Base-by-base conservation (phyloP, 805 yeast genomes). In the Starmera quercuum region DNA sequence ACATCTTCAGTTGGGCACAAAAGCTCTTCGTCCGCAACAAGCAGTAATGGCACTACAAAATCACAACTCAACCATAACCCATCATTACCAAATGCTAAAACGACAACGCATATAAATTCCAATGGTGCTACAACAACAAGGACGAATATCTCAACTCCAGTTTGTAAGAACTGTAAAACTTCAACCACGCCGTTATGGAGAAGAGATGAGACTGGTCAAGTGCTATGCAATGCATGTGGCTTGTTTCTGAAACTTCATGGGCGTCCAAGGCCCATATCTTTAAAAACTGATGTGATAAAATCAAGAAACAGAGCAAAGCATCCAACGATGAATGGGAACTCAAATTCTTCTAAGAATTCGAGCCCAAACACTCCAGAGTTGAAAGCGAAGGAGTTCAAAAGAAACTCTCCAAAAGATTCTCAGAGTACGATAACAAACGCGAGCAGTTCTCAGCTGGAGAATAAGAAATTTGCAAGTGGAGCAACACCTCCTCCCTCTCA, bases 171-270 rank as follows among this genome's bases (percentile, higher is more conserved):
- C 58, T 88, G 97, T 62, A 73, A 80, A 49, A 88, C 97, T 2
- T 83, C 86, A 38, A 88, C 92, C 2, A 88, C 97, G 2, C 97
- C 97, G 1, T 64, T 88, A 20, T 88, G 97, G 97, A 72, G 97
- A 58, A 69, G 97, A 42, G 96, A 88, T 59, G 96, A 87, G 50
- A 75, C 83, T 9, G 95, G 95, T 12, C 81, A 79, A 47, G 95
- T 88, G 22, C 68, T 88, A 31, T 88, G 97, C 58, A 88, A 88
- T 61, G 97, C 97, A 8, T 86, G 96, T 63, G 96, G 96, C 0
- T 64, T 86, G 32, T 86, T 86, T 50, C 61, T 87, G 39, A 88
- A 88, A 59, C 69, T 88, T 27, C 97, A 88, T 53, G 95, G 96
- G 17, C 73, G 95, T 34, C 85, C 95, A 25, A 70, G 97, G 49